Evolutionary conservation across 1,139 yeast genomes (phyloP).

Genomic region (Saccharomyces hybrid): DNA sequence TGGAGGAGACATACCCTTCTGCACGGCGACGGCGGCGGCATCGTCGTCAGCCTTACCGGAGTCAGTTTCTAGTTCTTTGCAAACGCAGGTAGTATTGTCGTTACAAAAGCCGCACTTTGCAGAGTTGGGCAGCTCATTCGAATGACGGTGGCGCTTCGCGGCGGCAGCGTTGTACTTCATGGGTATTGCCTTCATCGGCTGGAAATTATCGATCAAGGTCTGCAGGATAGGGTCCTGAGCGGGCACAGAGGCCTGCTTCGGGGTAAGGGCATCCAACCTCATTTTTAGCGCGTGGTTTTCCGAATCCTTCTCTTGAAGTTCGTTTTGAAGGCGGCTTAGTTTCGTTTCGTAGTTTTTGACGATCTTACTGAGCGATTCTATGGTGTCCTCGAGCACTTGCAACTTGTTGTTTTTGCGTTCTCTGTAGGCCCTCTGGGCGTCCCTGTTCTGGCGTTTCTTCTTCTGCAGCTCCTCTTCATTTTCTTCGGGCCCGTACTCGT

Average conservation of each 20-base stretch:
- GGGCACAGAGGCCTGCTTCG: neutral
- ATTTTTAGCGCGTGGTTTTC: neutral
- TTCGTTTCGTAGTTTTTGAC: constrained; percentile 42
- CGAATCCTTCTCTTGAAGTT: neutral
- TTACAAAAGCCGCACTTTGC: neutral
- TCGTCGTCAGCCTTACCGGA: neutral
- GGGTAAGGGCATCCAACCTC: neutral
- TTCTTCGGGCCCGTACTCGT: neutral
- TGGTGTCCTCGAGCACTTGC: constrained; percentile 51
- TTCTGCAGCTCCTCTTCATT: constrained; percentile 32
- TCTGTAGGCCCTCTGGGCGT: constrained; percentile 84
- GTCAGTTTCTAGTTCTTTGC: neutral
- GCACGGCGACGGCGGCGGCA: neutral
- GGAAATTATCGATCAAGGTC: neutral
- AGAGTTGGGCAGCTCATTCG: too few relatives aligned
- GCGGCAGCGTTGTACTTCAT: neutral
- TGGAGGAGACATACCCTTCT: neutral
- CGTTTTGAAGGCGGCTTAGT: neutral
- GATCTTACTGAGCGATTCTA: constrained; percentile 53
- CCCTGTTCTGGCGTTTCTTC: constrained; percentile 86
- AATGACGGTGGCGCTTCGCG: too few relatives aligned
- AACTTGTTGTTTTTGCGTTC: constrained; percentile 37
- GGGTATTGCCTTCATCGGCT: neutral
- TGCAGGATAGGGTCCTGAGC: neutral
- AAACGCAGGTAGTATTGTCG: neutral